Conservation (phyloP, 2,329 filamentous ascomycete genomes). For the Ascochyta koolunga region DNA sequence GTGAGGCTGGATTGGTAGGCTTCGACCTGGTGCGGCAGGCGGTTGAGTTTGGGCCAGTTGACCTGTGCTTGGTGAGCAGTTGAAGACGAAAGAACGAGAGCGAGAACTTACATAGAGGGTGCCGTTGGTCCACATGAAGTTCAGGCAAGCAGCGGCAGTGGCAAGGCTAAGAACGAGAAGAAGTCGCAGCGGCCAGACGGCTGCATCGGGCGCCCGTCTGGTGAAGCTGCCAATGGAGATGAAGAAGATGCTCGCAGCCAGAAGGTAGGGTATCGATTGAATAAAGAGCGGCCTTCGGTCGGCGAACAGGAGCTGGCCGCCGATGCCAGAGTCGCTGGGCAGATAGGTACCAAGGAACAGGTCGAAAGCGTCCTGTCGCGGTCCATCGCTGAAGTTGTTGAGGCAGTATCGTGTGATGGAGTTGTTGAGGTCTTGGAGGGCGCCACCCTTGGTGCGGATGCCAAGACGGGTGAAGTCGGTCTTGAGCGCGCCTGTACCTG, state of each 20-base stretch:
- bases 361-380: conserved; percentile 93
- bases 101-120: conserved; percentile 84
- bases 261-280: conserved; percentile 90
- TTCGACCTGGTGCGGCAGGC: conserved; percentile 82
- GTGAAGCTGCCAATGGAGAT: conserved; percentile 77
- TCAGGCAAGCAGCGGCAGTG: conserved; percentile 72
- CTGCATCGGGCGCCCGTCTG: conserved; percentile 71
- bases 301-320: conserved; percentile 75
- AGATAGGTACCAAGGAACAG: conserved; percentile 88
- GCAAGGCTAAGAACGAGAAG: conserved; percentile 80
- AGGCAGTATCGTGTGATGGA: conserved; percentile 86
- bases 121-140: conserved; percentile 82
- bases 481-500: conserved; percentile 95
- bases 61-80: conserved; percentile 63
- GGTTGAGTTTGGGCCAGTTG: conserved; percentile 97
- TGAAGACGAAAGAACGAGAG: background rate
- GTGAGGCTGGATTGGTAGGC: conserved; percentile 86
- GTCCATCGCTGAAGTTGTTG: conserved; percentile 95
- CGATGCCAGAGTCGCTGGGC: conserved; percentile 73
- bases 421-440: conserved; percentile 84
- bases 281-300: conserved; percentile 86
- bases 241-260: conserved; percentile 86
- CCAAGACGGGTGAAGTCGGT: conserved; percentile 97
- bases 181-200: conserved; percentile 79
- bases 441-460: conserved; percentile 82